These are phyloP conservation scores for Helicosporidium sp. DNA, from an alignment of 139 green algal species.

Conservation along the genomic window DNA sequence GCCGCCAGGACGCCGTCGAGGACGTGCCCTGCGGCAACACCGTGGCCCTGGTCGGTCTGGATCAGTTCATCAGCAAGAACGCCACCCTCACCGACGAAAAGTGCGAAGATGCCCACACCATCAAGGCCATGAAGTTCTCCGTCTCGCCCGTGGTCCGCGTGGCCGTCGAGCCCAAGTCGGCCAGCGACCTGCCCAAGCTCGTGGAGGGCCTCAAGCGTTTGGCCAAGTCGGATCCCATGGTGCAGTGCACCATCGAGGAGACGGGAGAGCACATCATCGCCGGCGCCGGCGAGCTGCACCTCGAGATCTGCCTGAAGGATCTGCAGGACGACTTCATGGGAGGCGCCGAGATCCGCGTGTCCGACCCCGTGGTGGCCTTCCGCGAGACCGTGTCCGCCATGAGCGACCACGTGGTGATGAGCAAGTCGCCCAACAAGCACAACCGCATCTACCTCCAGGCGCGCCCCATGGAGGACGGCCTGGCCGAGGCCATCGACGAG, in stretches of 20 bases:
- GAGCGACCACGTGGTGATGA: slow-evolving; percentile 85
- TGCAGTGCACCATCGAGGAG: slow-evolving; percentile 95
- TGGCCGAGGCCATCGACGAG: slow-evolving; percentile 94
- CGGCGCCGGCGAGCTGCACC: slow-evolving; percentile 82
- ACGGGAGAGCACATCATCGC: slow-evolving; percentile 98
- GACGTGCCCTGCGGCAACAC: slow-evolving; percentile 95
- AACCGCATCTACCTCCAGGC: slow-evolving; percentile 94
- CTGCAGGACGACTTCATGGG: slow-evolving; percentile 99
- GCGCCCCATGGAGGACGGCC: slow-evolving; percentile 82
- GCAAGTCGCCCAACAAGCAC: slow-evolving; percentile 99
- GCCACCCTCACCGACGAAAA: slow-evolving; percentile 80
- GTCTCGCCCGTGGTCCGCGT: slow-evolving; percentile 89
- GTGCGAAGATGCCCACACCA: slow-evolving; percentile 71
- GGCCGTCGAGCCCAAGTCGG: slow-evolving; percentile 82
- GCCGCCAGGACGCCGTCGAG: slow-evolving; percentile 89
- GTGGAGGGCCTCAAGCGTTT: slow-evolving; percentile 97
- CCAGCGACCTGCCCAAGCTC: slow-evolving; percentile 94
- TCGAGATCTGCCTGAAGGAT: slow-evolving; percentile 99
- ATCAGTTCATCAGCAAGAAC: slow-evolving; percentile 99
- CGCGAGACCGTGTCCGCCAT: slow-evolving; percentile 74
- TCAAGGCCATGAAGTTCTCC: slow-evolving; percentile 99
- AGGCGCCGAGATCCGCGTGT: slow-evolving; percentile 84
- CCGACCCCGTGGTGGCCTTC: slow-evolving; percentile 93
- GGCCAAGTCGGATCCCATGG: slow-evolving; percentile 95
- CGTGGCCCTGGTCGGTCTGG: slow-evolving; percentile 88